Base-by-base conservation (phyloP, 208 protist species). In the Balamuthia mandrillaris region DNA sequence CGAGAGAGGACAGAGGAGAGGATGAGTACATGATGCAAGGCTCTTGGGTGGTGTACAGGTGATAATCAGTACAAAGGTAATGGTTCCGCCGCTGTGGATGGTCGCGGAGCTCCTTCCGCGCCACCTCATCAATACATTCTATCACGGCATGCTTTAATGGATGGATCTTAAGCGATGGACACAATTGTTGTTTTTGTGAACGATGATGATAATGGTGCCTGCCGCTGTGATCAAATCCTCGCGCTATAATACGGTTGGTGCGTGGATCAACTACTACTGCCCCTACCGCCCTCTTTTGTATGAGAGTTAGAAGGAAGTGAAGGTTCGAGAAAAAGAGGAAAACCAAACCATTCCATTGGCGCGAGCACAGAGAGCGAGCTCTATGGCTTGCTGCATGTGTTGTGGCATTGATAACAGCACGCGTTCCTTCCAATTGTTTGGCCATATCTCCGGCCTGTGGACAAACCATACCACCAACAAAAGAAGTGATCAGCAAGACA, bases 1-100 rank as follows among this genome's bases (percentile, higher is more conserved):
- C 44, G 37, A 16, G 47, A 54, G 14, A 14, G 47, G 47, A 54
- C 16, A 18, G 14, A 54, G 18, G 18, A 14, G 16, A 54, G 14
- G 47, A 24, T 54, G 47, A 54, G 68, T 78, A 78, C 68, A 78
- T 78, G 68, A 78, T 58, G 68, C 68, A 78, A 14, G 68, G 68
- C 45, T 78, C 68, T n/a, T 49, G 68, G 3, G 68, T 78, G 24
- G 58, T 78, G 68, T 78, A 78, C 16, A 78, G 41, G 41, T 78
- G 68, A 41, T 78, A 78, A 31, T 49, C 68, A 18, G 68, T 78
- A 33, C 68, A 78, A 27, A 78, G 45, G 27, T 78, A 78, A 27
- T 78, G 52, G 45, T 49, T 49, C n/a, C 68, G 33, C 9, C 45
- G 16, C 16, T 54, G 52, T 18, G 68, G 68, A 18, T 78, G 52